These are phyloP conservation scores for Fraxinus americana DNA, from an alignment of 257 asterid genomes.

Conservation along the genomic window DNA sequence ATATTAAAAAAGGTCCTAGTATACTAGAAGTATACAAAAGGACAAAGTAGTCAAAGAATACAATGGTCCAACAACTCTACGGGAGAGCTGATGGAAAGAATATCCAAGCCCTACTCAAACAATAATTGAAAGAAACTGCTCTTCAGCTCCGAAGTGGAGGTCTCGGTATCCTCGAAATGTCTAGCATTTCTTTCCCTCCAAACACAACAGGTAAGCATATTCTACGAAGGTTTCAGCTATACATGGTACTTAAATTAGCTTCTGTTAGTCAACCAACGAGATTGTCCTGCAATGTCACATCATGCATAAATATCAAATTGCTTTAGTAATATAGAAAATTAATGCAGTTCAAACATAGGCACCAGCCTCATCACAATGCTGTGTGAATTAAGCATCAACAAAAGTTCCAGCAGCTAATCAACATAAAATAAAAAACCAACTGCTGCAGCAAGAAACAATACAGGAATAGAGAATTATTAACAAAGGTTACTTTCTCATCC, in stretches of 20 bases:
- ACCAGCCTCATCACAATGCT: neutral
- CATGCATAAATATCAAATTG: neutral
- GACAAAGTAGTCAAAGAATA: too few species aligned
- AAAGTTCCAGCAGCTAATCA: slow-evolving; percentile 11
- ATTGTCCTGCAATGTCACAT: neutral
- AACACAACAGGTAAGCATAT: slow-evolving; percentile 5
- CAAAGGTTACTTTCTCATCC: slow-evolving; percentile 7
- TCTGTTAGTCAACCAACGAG: neutral
- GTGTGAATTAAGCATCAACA: slow-evolving; percentile 16
- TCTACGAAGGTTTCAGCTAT: slow-evolving; percentile 11
- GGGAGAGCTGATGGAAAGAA: too few species aligned
- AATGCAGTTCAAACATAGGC: neutral
- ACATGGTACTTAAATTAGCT: neutral
- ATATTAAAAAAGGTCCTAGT: too few species aligned
- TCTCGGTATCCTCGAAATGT: too few species aligned
- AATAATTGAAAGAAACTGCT: too few species aligned
- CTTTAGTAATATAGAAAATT: slow-evolving; percentile 1
- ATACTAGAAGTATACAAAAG: too few species aligned
- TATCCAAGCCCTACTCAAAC: too few species aligned
- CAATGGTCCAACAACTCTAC: too few species aligned
- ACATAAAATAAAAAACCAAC: neutral
- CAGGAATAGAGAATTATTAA: neutral
- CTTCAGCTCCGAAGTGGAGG: too few species aligned
- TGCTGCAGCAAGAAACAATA: slow-evolving; percentile 3
- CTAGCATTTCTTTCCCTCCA: too few species aligned